Conservation (phyloP, 495 filamentous ascomycete species). For the Echria macrotheca region DNA sequence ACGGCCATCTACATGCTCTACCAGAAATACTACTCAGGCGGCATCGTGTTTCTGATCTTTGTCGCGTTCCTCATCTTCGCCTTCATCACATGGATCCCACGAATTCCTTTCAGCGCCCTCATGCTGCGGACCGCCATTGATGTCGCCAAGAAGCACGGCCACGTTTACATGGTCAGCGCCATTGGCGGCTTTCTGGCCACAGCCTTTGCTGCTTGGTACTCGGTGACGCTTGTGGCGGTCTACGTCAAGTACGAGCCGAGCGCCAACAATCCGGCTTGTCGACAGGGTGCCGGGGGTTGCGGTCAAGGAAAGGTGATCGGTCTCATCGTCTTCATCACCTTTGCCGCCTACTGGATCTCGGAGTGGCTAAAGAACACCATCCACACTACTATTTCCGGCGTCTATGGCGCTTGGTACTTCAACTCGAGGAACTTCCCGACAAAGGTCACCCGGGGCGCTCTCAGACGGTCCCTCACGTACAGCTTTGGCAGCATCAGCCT, state of each 20-base stretch:
- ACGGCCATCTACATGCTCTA: conserved; percentile 67
- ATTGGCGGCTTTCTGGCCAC: conserved; percentile 70
- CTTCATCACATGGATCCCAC: conserved; percentile 66
- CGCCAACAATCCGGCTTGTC: conserved; percentile 62
- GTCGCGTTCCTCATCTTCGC: conserved; percentile 50
- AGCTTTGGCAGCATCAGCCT: conserved; percentile 87
- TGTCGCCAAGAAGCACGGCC: conserved; percentile 72
- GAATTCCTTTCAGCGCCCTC: conserved; percentile 83
- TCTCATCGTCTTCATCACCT: conserved; percentile 78
- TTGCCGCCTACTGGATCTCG: conserved; percentile 86
- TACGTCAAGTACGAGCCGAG: conserved; percentile 75
- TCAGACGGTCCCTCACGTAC: conserved; percentile 74
- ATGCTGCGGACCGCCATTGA: conserved; percentile 88
- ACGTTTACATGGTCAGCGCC: conserved; percentile 79
- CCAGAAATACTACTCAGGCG: conserved; percentile 68
- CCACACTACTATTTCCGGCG: conserved; percentile 78
- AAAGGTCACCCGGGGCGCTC: conserved; percentile 69
- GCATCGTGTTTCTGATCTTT: conserved; percentile 81
- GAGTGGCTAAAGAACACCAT: conserved; percentile 91
- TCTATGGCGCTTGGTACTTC: conserved; percentile 95
- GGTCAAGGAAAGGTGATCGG: conserved; percentile 73
- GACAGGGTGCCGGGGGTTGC: conserved; percentile 58
- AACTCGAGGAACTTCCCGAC: conserved; percentile 63
- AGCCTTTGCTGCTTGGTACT: conserved; percentile 64
- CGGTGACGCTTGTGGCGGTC: conserved; percentile 55